A percentile compares a stretch with the other conserved stretches of the same genome.
Evolutionary conservation across 1,284 basidiomycete genomes (phyloP).

Genomic region (Singerocomus rubriflavus): DNA sequence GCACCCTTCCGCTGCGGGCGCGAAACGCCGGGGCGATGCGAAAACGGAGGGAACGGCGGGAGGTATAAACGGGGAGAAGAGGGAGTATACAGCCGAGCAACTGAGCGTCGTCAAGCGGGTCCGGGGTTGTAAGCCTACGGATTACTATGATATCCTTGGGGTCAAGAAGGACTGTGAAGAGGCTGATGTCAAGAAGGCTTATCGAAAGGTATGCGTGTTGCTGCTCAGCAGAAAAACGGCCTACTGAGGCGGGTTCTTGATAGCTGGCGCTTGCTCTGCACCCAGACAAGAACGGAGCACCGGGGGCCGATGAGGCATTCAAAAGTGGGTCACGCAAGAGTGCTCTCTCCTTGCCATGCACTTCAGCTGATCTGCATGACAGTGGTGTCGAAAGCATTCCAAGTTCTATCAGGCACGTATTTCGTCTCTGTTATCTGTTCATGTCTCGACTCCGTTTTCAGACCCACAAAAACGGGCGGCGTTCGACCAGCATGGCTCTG

Average conservation of each 20-base stretch:
- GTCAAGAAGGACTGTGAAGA: constrained; percentile 88
- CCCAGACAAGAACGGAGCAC: constrained; percentile 97
- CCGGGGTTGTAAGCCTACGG: constrained; percentile 78
- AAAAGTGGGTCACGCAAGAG: constrained; percentile 67
- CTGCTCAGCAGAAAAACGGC: background rate
- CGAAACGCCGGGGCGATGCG: constrained; percentile 51
- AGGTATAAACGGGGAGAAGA: constrained; percentile 64
- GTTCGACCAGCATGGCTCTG: constrained; percentile 83
- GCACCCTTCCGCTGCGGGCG: constrained; percentile 65
- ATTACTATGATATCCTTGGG: constrained; percentile 92
- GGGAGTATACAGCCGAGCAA: constrained; percentile 88
- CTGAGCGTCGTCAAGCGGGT: constrained; percentile 85
- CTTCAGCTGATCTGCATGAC: constrained; percentile 16
- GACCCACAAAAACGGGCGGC: constrained; percentile 91
- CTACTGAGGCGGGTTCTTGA: constrained; percentile 19
- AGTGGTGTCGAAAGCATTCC: constrained; percentile 99
- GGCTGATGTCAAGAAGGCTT: constrained; percentile 92
- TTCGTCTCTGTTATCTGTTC: constrained; percentile 39
- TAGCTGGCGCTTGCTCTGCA: constrained; percentile 91
- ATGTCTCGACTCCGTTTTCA: constrained; percentile 24
- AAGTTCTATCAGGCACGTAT: constrained; percentile 84
- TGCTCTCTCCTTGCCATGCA: background rate
- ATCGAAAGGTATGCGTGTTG: constrained; percentile 76
- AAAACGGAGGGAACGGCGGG: constrained; percentile 44
- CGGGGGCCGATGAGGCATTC: constrained; percentile 98